These are phyloP conservation scores for Fraxinus nigra DNA, from an alignment of 305 asterid genomes.

Conservation along the genomic window DNA sequence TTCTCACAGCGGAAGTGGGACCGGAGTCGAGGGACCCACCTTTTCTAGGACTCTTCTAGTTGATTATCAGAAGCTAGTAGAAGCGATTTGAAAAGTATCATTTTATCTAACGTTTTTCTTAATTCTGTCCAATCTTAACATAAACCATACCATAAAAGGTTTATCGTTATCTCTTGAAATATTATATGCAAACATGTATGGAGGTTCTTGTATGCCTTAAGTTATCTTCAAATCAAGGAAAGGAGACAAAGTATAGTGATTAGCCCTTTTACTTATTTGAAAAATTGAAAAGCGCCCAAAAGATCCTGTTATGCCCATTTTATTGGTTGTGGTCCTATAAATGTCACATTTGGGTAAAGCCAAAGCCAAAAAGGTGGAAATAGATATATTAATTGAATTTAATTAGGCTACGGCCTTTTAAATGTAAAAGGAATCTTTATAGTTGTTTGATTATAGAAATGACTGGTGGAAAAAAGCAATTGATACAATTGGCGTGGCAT, in stretches of 20 bases:
- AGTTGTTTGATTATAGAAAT: neutral
- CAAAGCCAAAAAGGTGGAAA: slow-evolving; percentile 25
- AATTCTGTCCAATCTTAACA: neutral
- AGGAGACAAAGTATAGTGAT: neutral
- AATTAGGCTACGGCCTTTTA: neutral
- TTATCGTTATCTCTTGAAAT: neutral
- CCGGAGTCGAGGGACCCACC: too few relatives aligned
- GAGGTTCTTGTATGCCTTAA: neutral
- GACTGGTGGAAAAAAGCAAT: slow-evolving; percentile 17
- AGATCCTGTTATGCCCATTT: neutral
- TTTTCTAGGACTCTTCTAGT: too few relatives aligned
- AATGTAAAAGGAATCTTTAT: slow-evolving; percentile 2
- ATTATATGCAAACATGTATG: neutral
- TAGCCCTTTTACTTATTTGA: too few relatives aligned
- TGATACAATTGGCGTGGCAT: slow-evolving; percentile 33
- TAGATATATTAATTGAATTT: neutral
- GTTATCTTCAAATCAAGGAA: neutral
- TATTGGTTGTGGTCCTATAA: slow-evolving; percentile 16
- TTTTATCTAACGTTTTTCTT: neutral
- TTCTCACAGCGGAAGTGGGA: too few relatives aligned
- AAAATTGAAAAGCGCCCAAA: neutral
- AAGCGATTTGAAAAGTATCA: too few relatives aligned
- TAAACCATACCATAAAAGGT: neutral
- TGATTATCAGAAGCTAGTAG: too few relatives aligned
- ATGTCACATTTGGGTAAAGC: neutral